Evolutionary conservation across 1,284 basidiomycete species (phyloP).

Genomic region (Cutaneotrichosporon sp.): DNA sequence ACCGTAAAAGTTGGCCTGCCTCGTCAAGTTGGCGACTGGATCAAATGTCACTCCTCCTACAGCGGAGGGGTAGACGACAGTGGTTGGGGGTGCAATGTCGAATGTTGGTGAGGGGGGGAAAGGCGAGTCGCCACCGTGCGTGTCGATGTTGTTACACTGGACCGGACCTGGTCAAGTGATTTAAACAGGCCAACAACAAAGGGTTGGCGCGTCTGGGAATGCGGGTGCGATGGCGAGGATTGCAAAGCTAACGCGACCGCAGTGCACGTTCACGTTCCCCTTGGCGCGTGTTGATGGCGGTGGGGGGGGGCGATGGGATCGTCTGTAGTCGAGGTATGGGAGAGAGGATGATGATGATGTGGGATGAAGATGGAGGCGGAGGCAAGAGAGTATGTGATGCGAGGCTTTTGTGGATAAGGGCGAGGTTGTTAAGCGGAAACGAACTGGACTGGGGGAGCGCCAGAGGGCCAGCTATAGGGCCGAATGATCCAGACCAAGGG

Average conservation of each 20-base stretch:
- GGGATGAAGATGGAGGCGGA: neutral
- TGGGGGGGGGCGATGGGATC: neutral
- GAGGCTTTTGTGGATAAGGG: neutral
- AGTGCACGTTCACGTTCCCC: neutral
- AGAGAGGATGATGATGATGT: too few relatives aligned
- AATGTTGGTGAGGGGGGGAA: neutral
- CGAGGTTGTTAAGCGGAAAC: neutral
- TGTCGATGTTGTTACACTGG: neutral
- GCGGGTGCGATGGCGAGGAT: neutral
- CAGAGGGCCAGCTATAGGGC: neutral
- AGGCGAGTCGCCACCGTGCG: neutral
- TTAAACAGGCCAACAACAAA: neutral
- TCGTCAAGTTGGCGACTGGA: neutral
- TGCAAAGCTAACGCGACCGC: neutral
- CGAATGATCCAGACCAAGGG: neutral
- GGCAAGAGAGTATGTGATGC: too few relatives aligned
- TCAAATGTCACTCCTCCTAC: neutral
- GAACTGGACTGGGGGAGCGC: neutral
- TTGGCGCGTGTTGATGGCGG: neutral
- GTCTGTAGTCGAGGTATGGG: neutral
- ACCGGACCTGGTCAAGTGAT: neutral
- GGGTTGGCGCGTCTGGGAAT: neutral
- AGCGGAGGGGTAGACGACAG: neutral
- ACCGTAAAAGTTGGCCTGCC: conserved; percentile 1
- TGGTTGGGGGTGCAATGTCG: neutral